Percentiles rank a stretch among this genome's conserved stretches.
Evolutionary conservation across 257 asterid genomes (phyloP).

Genomic region (Ligustrum vulgare): DNA sequence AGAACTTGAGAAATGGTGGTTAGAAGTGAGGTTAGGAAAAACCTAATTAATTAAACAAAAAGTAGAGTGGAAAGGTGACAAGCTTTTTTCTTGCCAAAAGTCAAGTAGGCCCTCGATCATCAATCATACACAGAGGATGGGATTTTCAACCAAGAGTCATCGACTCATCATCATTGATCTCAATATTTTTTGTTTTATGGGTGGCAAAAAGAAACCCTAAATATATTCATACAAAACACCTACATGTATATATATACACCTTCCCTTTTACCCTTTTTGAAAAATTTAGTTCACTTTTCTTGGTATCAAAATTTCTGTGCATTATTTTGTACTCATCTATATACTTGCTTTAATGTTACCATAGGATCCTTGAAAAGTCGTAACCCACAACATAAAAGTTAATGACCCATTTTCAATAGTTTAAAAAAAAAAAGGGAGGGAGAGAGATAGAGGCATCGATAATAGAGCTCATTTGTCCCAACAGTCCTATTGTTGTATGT

Average conservation of each 20-base stretch:
- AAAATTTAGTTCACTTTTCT: neutral
- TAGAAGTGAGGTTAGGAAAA: constrained; percentile 61
- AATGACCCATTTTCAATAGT: constrained; percentile 36
- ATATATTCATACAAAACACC: neutral
- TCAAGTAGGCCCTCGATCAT: constrained; percentile 70
- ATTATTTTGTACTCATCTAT: constrained; percentile 40
- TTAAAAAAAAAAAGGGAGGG: constrained; percentile 20
- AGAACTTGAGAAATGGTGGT: constrained; percentile 73
- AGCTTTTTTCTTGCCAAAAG: constrained; percentile 80
- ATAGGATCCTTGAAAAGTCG: constrained; percentile 58
- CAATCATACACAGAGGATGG: constrained; percentile 42
- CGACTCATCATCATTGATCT: constrained; percentile 72
- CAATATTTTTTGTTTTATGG: constrained; percentile 32
- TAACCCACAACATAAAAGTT: constrained; percentile 25
- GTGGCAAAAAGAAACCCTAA: constrained; percentile 32
- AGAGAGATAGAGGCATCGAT: constrained; percentile 13
- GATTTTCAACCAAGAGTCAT: constrained; percentile 78
- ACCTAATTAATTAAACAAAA: constrained; percentile 23
- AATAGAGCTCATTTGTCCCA: constrained; percentile 15
- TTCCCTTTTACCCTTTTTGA: neutral
- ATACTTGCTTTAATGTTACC: constrained; percentile 29
- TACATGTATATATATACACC: neutral
- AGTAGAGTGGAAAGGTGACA: constrained; percentile 62
- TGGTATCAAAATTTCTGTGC: constrained; percentile 22
- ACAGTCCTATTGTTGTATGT: constrained; percentile 23